Conservation (phyloP, 768 basidiomycete species). For the Mycena epipterygia region DNA sequence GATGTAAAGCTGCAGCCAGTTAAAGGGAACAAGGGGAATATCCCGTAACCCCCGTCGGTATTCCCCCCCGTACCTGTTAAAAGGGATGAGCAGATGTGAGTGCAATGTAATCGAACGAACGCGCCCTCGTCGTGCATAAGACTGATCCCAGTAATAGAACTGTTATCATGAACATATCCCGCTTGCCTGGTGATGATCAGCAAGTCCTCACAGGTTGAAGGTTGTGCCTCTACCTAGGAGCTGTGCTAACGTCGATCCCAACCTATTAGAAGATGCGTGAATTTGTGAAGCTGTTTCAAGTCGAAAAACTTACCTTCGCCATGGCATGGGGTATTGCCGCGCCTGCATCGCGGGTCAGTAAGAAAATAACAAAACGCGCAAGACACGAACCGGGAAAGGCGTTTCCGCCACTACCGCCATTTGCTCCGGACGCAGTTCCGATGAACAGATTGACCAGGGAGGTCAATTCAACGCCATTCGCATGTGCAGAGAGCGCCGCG, state of each 20-base stretch:
- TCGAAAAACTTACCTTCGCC: slow-evolving; percentile 55
- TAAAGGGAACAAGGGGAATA: slow-evolving; percentile 65
- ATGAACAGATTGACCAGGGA: slow-evolving; percentile 67
- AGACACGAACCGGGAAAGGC: slow-evolving; percentile 57
- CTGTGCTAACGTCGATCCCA: slow-evolving; percentile 64
- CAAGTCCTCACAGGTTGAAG: not conserved
- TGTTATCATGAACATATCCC: slow-evolving; percentile 63
- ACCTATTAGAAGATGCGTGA: slow-evolving; percentile 47
- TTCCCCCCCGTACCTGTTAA: slow-evolving; percentile 71
- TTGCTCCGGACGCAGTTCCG: slow-evolving; percentile 61
- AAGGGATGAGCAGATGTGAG: too few species aligned
- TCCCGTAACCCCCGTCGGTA: slow-evolving; percentile 63
- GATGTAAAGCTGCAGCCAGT: slow-evolving; percentile 55
- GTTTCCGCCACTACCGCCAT: slow-evolving; percentile 62
- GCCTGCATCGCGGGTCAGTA: slow-evolving; percentile 37
- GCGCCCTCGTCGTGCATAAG: slow-evolving; percentile 68
- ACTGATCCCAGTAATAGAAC: slow-evolving; percentile 59
- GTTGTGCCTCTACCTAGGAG: slow-evolving; percentile 43
- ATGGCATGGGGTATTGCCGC: slow-evolving; percentile 65
- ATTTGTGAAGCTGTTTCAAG: not conserved
- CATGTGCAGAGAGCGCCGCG: slow-evolving; percentile 5
- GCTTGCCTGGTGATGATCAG: slow-evolving; percentile 52
- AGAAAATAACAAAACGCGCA: not conserved
- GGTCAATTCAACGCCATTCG: slow-evolving; percentile 48
- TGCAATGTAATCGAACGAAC: too few species aligned